Percentiles rank a stretch among this genome's conserved stretches.
Evolutionary conservation across 345 rosid species (phyloP).

Genomic region (Eucalyptus coolabah): DNA sequence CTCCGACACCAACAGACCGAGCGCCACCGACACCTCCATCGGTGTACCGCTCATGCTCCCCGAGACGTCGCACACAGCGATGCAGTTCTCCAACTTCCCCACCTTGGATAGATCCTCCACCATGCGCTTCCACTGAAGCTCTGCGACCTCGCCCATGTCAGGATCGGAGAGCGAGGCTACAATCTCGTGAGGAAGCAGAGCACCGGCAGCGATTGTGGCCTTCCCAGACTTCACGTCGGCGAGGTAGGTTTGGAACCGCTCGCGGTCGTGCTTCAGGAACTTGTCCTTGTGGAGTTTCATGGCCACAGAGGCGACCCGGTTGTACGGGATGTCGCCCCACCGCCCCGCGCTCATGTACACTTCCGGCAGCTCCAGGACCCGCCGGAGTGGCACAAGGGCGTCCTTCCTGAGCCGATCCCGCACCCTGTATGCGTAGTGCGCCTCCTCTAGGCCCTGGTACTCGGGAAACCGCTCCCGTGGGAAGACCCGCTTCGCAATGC

Average conservation of each 20-base stretch:
- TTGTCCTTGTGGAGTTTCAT: slow-evolving; percentile 50
- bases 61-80: slow-evolving; percentile 56
- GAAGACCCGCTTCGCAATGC: slow-evolving; percentile 42
- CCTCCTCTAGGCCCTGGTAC: slow-evolving; percentile 48
- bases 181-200: slow-evolving; percentile 59
- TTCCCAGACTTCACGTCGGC: slow-evolving; percentile 33
- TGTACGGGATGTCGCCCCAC: slow-evolving; percentile 43
- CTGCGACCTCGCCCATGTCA: slow-evolving; percentile 46
- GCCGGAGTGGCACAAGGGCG: slow-evolving; percentile 43
- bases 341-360: slow-evolving; percentile 38
- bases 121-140: slow-evolving; percentile 61
- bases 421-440: slow-evolving; percentile 52
- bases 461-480: slow-evolving; percentile 26
- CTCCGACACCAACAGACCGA: slow-evolving; percentile 44
- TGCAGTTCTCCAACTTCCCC: slow-evolving; percentile 39
- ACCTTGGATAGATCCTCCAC: slow-evolving; percentile 36
- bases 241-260: slow-evolving; percentile 31
- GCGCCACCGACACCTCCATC: slow-evolving; percentile 52
- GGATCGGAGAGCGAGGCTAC: slow-evolving; percentile 13
- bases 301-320: slow-evolving; percentile 58
- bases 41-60: slow-evolving; percentile 35
- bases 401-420: slow-evolving; percentile 56
- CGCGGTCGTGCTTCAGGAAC: slow-evolving; percentile 35
- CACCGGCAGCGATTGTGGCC: slow-evolving; percentile 43
- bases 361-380: slow-evolving; percentile 44